These are phyloP conservation scores for Tephrocybe sp. DNA, from an alignment of 768 basidiomycete species.

Conservation along the genomic window DNA sequence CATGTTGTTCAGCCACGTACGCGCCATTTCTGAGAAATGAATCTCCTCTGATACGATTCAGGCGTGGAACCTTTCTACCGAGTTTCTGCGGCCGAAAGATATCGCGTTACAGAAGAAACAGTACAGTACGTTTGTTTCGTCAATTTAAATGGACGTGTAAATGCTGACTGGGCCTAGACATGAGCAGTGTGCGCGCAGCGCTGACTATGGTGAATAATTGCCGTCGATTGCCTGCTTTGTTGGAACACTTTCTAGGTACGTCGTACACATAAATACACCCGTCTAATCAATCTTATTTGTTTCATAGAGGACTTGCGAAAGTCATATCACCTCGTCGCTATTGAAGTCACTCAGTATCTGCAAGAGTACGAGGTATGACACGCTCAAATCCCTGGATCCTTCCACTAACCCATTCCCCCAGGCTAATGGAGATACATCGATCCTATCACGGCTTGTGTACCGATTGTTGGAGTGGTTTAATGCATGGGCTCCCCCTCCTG, in stretches of 20 bases:
- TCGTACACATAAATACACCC: not conserved
- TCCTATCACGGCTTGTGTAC: conserved; percentile 55
- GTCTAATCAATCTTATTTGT: not conserved
- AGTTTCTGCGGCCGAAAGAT: conserved; percentile 56
- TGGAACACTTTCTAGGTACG: conserved; percentile 75
- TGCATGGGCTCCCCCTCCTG: conserved; percentile 68
- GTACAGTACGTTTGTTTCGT: conserved; percentile 19
- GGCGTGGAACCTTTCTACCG: conserved; percentile 61
- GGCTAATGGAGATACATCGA: conserved; percentile 45
- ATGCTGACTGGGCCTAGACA: conserved; percentile 32
- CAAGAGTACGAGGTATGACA: conserved; percentile 54
- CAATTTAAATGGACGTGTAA: not conserved
- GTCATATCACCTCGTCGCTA: conserved; percentile 55
- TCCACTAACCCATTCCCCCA: conserved; percentile 21
- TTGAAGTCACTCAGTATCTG: conserved; percentile 63
- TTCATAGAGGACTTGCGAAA: conserved; percentile 61
- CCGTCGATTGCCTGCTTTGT: conserved; percentile 58
- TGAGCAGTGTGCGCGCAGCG: conserved; percentile 50
- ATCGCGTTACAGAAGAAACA: conserved; percentile 37
- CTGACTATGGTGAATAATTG: conserved; percentile 59
- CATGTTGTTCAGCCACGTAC: conserved; percentile 63
- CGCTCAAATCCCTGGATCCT: not conserved
- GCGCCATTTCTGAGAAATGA: not conserved
- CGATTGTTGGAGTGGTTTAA: conserved; percentile 71
- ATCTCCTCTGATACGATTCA: conserved; percentile 22